These are phyloP conservation scores for Gremmenia infestans DNA, from an alignment of 2,329 filamentous ascomycete genomes.

Conservation along the genomic window DNA sequence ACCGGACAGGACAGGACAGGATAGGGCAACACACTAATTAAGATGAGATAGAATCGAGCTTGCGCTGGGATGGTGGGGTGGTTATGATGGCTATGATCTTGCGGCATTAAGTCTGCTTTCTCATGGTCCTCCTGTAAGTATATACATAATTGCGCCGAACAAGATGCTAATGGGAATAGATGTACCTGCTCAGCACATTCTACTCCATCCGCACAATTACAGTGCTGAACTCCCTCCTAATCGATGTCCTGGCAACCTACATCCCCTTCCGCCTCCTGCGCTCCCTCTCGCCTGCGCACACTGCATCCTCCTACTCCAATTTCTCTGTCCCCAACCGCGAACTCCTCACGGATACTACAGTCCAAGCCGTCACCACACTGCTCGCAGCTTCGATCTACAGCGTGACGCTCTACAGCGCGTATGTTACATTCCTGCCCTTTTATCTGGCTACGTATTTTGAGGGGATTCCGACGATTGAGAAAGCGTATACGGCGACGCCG, in stretches of 20 bases:
- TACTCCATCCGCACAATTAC: conserved; percentile 64
- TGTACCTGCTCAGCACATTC: conserved; percentile 72
- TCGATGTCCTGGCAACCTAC: conserved; percentile 65
- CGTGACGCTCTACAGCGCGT: conserved; percentile 64
- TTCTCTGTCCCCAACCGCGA: conserved; percentile 53
- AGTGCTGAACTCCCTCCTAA: conserved; percentile 54
- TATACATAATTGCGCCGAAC: neutral
- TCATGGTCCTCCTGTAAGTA: conserved; percentile 63
- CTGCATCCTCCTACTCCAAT: conserved; percentile 40
- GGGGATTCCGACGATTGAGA: conserved; percentile 62
- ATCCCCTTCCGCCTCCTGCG: conserved; percentile 73
- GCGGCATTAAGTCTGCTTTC: conserved; percentile 63
- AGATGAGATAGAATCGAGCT: conserved; percentile 60
- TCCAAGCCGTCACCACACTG: conserved; percentile 60
- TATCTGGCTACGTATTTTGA: conserved; percentile 72
- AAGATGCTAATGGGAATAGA: conserved; percentile 36
- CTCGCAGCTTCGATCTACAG: conserved; percentile 71
- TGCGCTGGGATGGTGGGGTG: conserved; percentile 65
- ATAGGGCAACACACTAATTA: conserved; percentile 1
- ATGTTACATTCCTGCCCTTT: conserved; percentile 64
- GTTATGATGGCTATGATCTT: conserved; percentile 70
- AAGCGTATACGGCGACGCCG: conserved; percentile 60
- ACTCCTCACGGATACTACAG: conserved; percentile 57
- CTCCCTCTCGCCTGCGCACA: conserved; percentile 58
- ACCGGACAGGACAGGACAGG: neutral